These are phyloP conservation scores for Colletotrichum lindemuthianum DNA, from an alignment of 2,329 filamentous ascomycete genomes.

Conservation along the genomic window DNA sequence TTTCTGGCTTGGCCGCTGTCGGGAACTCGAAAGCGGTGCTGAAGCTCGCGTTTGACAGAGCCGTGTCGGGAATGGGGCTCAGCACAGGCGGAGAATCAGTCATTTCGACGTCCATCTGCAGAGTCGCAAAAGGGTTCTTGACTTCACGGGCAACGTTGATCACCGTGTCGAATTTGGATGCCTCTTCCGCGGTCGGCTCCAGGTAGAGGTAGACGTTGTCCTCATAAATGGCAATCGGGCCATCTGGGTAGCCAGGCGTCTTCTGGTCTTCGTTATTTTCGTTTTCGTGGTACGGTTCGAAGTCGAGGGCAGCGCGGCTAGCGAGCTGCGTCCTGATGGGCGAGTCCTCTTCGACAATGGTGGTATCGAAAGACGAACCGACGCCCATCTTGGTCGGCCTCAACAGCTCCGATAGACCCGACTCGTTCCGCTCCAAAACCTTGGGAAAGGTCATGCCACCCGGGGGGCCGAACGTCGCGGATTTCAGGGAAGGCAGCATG, in stretches of 20 bases:
- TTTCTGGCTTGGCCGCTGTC: conserved; percentile 51
- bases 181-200: conserved; percentile 82
- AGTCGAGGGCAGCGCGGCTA: conserved; percentile 66
- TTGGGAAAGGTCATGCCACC: conserved; percentile 74
- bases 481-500: conserved; percentile 69
- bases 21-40: conserved; percentile 69
- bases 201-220: conserved; percentile 82
- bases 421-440: conserved; percentile 68
- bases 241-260: conserved; percentile 83
- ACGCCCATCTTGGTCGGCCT: conserved; percentile 60
- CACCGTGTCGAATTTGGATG: conserved; percentile 81
- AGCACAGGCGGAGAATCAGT: conserved; percentile 47
- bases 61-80: conserved; percentile 65
- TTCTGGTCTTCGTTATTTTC: conserved; percentile 82
- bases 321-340: conserved; percentile 71
- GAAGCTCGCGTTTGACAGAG: conserved; percentile 66
- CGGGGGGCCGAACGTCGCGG: conserved; percentile 67
- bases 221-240: conserved; percentile 83
- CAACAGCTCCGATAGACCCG: conserved; percentile 67
- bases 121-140: conserved; percentile 73
- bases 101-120: conserved; percentile 42
- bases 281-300: conserved; percentile 72
- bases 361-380: conserved; percentile 49
- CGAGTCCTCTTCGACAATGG: conserved; percentile 65
- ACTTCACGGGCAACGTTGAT: conserved; percentile 89